These are phyloP conservation scores for Penicillium sp. DNA, from an alignment of 2,329 filamentous ascomycete genomes.

Conservation along the genomic window DNA sequence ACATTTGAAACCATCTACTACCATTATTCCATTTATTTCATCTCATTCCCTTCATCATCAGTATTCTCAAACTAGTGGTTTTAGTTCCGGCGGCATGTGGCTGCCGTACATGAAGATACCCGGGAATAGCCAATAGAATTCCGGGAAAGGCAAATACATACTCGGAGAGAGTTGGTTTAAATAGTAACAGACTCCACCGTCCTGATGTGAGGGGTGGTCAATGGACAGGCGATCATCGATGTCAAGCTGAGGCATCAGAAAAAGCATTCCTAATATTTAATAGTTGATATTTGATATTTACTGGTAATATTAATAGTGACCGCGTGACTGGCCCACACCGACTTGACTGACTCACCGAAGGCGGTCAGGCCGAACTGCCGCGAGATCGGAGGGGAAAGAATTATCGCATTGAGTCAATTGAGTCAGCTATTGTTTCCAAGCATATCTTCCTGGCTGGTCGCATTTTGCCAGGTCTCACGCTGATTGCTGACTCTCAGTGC, in stretches of 20 bases:
- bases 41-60: too few species aligned
- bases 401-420: conserved; percentile 23
- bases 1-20: too few species aligned
- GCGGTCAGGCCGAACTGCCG: conserved; percentile 26
- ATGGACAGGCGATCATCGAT: background rate
- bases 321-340: conserved; percentile 8
- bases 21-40: too few species aligned
- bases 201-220: background rate
- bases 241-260: background rate
- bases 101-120: too few species aligned
- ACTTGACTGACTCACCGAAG: conserved; percentile 21
- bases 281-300: too few species aligned
- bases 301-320: conserved; percentile 4
- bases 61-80: too few species aligned
- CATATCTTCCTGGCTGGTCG: conserved; percentile 19
- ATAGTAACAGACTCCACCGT: background rate
- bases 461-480: conserved; percentile 15
- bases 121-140: background rate
- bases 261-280: too few species aligned
- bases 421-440: conserved; percentile 4
- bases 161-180: background rate
- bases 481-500: conserved; percentile 16
- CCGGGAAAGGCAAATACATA: background rate
- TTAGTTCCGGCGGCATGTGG: background rate
- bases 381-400: conserved; percentile 28